phyloP scores from a whole-genome alignment of 768 basidiomycete species.

The Agrocybe chaxingu region DNA sequence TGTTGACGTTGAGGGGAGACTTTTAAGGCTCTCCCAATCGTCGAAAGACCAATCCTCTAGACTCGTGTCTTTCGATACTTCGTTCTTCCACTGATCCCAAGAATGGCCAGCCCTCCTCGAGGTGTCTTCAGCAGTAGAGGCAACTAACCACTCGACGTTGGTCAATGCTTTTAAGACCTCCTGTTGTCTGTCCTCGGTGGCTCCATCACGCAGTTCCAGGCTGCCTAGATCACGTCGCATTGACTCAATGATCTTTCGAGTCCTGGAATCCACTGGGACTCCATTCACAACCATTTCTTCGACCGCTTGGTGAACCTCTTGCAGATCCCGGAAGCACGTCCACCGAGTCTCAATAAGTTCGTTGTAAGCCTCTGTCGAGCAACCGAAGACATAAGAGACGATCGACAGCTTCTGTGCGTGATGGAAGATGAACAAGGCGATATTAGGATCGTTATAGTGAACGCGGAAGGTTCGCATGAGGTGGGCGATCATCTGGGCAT shows the following conservation, averaged over 20 bases:
- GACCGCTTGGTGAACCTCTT: slow-evolving; percentile 67
- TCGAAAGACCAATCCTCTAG: slow-evolving; percentile 44
- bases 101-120: neutral
- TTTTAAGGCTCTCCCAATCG: slow-evolving; percentile 14
- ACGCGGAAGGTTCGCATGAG: slow-evolving; percentile 80
- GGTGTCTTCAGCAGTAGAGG: slow-evolving; percentile 7
- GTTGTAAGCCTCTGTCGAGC: slow-evolving; percentile 85
- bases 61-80: slow-evolving; percentile 19
- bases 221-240: slow-evolving; percentile 63
- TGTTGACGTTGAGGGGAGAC: neutral
- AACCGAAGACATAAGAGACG: slow-evolving; percentile 85
- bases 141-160: slow-evolving; percentile 44
- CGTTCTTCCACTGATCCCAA: slow-evolving; percentile 50
- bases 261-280: slow-evolving; percentile 59
- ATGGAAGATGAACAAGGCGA: slow-evolving; percentile 80
- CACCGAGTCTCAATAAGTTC: slow-evolving; percentile 86
- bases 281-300: slow-evolving; percentile 84
- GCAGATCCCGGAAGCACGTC: slow-evolving; percentile 78
- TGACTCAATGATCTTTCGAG: slow-evolving; percentile 57
- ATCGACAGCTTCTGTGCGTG: slow-evolving; percentile 73
- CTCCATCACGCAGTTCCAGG: slow-evolving; percentile 50
- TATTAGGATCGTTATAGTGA: slow-evolving; percentile 73
- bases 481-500: slow-evolving; percentile 71
- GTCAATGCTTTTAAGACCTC: slow-evolving; percentile 50
- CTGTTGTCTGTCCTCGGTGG: slow-evolving; percentile 39